A percentile compares a stretch with the other conserved stretches of the same genome.
These are phyloP conservation scores for Pouteria glomerata DNA, from an alignment of 148 eudicot genomes.

Conservation along the genomic window DNA sequence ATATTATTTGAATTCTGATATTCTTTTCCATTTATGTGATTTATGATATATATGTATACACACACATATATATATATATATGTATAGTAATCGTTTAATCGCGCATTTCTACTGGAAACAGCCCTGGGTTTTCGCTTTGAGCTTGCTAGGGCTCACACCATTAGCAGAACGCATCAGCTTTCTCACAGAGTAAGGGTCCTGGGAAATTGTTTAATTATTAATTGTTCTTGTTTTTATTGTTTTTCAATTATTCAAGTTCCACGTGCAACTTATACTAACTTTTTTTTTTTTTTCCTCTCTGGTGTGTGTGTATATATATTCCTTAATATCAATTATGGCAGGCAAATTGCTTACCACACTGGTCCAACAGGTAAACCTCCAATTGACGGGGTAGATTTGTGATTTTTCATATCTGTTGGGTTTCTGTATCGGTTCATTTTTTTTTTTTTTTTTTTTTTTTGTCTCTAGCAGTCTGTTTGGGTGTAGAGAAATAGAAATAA, in stretches of 20 bases:
- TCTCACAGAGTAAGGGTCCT: conserved; percentile 70
- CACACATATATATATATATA: too few relatives aligned
- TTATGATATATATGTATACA: too few relatives aligned
- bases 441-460: too few relatives aligned
- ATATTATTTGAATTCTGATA: too few relatives aligned
- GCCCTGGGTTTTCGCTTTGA: conserved; percentile 88
- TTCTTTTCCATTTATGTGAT: too few relatives aligned
- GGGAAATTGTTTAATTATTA: neutral
- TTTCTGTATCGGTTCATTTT: too few relatives aligned
- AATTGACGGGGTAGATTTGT: too few relatives aligned
- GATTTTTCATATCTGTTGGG: too few relatives aligned
- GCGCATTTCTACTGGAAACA: conserved; percentile 16
- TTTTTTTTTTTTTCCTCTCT: conserved; percentile 1
- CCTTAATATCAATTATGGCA: conserved; percentile 34
- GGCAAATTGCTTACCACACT: conserved; percentile 82
- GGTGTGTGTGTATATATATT: too few relatives aligned
- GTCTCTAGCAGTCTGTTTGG: too few relatives aligned
- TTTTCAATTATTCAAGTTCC: neutral
- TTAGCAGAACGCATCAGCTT: conserved; percentile 93
- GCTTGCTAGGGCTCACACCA: conserved; percentile 76
- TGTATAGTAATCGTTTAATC: too few relatives aligned
- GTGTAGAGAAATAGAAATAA: too few relatives aligned
- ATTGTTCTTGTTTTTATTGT: neutral
- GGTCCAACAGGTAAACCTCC: conserved; percentile 83
- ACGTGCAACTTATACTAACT: neutral